Base-by-base conservation (phyloP, 331 rosid genomes). In the Prunus yedoensis region DNA sequence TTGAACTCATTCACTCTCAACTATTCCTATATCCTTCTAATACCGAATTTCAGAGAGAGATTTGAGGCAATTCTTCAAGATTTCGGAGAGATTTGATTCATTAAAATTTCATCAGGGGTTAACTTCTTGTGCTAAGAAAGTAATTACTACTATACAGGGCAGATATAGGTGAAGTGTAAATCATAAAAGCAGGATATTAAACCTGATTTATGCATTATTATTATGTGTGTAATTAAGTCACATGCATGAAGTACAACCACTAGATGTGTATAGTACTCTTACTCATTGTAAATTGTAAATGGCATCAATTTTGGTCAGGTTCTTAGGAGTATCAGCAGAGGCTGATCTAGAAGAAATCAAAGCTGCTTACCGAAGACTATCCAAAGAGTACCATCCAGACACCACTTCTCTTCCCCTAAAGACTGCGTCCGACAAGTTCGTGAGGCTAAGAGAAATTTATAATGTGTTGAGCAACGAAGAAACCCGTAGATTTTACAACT, bases 321-420 rank as follows among this genome's bases (percentile, higher is more conserved):
- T 91, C 83, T 85, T 94, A 30, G 98, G 98, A 68, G 80, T 94
- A 6, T 18, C 79, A 5, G 87, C 90, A 21, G 95, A 85, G 10
- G 93, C 97, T 0, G 91, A 91, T 61, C 4, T 89, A 65, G 98
- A 94, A 81, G 97, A 87, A 77, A 88, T 94, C 52, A 94, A 94
- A 83, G 85, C 87, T 23, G 93, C 97, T 1, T 91, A 90, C 77
- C 64, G 95, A 58, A 88, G 89, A 79, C 62, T 94, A 52, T 91
- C 97, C 30, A 94, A 94, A 72, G 98, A 94, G 78, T 94, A 90
- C 80, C 98, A 94, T 81, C 98, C 98, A n/a, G 98, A 94, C 89
- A 94, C 98, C 53, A 94, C 98, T 18, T 87, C 95, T 1, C 98
- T 94, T 35, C 98, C 98, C 17, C 84, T 94, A 4, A 88, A 87